These are phyloP conservation scores for Wickerhamiella hasegawae DNA, from an alignment of 805 yeast species.

Conservation along the genomic window DNA sequence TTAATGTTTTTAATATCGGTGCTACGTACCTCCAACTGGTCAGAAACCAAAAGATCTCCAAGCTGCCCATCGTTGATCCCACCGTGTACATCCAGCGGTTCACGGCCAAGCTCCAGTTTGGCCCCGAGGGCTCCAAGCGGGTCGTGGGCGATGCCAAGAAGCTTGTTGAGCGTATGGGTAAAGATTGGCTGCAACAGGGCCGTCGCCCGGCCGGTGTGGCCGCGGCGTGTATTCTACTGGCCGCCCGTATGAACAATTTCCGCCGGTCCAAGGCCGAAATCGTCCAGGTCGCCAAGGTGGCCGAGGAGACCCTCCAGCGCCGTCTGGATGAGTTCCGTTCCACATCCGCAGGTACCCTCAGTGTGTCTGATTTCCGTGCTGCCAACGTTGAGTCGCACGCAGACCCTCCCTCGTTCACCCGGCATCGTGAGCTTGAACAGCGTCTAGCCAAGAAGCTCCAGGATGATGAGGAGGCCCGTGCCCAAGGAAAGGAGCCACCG, in stretches of 20 bases:
- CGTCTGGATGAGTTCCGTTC: constrained; percentile 75
- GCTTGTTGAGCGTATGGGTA: constrained; percentile 78
- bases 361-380: constrained; percentile 58
- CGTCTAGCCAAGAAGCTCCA: constrained; percentile 8
- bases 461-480: constrained; percentile 10
- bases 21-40: constrained; percentile 90
- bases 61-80: constrained; percentile 84
- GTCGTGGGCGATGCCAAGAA: constrained; percentile 79
- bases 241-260: constrained; percentile 93
- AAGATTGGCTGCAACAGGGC: constrained; percentile 94
- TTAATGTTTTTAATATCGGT: constrained; percentile 86
- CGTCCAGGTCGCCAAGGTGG: constrained; percentile 89
- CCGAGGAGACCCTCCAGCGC: constrained; percentile 82
- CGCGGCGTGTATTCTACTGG: constrained; percentile 84
- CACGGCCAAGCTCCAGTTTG: constrained; percentile 73
- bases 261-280: constrained; percentile 85
- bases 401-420: constrained; percentile 71
- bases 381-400: constrained; percentile 28
- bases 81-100: constrained; percentile 86
- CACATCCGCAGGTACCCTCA: constrained; percentile 57
- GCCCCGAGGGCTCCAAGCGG: constrained; percentile 39
- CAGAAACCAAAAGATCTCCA: constrained; percentile 60
- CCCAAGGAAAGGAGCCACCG: constrained; percentile 12
- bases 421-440: constrained; percentile 39
- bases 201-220: constrained; percentile 98